Evolutionary conservation across 202 grass and related monocot genomes (phyloP).

Genomic region (Sporobolus alterniflorus): DNA sequence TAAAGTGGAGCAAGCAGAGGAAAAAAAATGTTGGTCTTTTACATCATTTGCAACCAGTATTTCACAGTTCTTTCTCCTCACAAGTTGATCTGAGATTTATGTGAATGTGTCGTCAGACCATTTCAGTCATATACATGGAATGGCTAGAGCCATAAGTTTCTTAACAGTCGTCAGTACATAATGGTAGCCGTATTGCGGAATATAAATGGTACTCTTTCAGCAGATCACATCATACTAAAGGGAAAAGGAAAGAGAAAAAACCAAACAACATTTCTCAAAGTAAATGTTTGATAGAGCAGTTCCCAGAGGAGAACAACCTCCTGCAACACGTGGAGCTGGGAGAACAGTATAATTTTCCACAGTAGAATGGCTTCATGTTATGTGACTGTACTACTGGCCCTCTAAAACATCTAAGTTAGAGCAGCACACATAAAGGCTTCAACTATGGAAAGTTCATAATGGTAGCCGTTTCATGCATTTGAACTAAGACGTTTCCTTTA

Average conservation of each 20-base stretch:
- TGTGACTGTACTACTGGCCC: not conserved
- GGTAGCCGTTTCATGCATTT: not conserved
- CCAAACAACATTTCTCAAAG: constrained; percentile 2
- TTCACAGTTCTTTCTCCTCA: not conserved
- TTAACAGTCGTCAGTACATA: not conserved
- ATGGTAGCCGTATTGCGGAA: not conserved
- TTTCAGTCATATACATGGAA: constrained; percentile 5
- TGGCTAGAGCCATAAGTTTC: constrained; percentile 17
- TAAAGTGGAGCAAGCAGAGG: not conserved
- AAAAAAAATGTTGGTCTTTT: not conserved
- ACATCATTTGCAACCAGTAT: not conserved
- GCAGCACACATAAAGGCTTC: constrained; percentile 1
- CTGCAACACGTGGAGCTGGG: constrained; percentile 15
- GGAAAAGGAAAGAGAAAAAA: constrained; percentile 26
- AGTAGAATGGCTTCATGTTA: not conserved
- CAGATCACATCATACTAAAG: constrained; percentile 14
- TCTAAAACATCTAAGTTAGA: constrained; percentile 27
- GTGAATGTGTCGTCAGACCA: constrained; percentile 10
- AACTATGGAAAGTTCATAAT: not conserved
- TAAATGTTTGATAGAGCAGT: constrained; percentile 11
- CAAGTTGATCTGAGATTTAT: constrained; percentile 14
- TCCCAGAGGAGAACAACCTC: not conserved
- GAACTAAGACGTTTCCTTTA: not conserved
- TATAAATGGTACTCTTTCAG: constrained; percentile 6
- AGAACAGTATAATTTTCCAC: constrained; percentile 13